A percentile compares a stretch with the other conserved stretches of the same genome.
Evolutionary conservation across 2,329 filamentous ascomycete genomes (phyloP).

Genomic region (Chrysoporthe puriensis): DNA sequence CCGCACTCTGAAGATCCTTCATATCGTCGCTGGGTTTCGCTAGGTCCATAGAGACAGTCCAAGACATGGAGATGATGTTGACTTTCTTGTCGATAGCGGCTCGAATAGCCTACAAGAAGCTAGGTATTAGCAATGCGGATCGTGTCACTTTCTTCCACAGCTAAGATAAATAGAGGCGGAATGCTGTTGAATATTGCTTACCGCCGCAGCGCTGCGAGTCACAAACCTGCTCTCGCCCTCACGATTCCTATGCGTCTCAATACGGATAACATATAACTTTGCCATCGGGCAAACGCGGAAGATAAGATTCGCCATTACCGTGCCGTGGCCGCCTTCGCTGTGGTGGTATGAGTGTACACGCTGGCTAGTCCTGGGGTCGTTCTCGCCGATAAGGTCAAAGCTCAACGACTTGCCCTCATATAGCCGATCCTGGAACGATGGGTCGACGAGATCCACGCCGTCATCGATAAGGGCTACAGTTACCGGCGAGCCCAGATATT

Average conservation of each 20-base stretch:
- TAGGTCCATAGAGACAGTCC: too few species aligned
- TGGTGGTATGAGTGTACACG: neutral
- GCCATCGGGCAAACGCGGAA: constrained; percentile 7
- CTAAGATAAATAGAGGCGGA: too few species aligned
- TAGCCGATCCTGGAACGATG: too few species aligned
- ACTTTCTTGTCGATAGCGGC: constrained; percentile 28
- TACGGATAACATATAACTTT: constrained; percentile 2
- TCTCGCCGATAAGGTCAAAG: constrained; percentile 3
- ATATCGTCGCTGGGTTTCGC: constrained; percentile 25
- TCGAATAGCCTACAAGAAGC: neutral
- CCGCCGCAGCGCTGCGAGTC: too few species aligned
- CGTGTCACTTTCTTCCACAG: neutral
- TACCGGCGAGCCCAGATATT: constrained; percentile 37
- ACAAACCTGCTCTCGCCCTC: too few species aligned
- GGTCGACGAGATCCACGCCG: neutral
- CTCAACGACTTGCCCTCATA: too few species aligned
- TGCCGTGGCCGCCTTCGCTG: constrained; percentile 1
- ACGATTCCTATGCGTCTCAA: constrained; percentile 2
- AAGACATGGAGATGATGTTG: constrained; percentile 44
- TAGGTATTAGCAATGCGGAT: constrained; percentile 32
- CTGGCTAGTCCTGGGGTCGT: neutral
- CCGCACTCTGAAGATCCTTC: constrained; percentile 35
- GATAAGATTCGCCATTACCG: constrained; percentile 8
- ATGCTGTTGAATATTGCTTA: too few species aligned
- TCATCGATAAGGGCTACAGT: constrained; percentile 17